A percentile compares a stretch with the other conserved stretches of the same genome.
phyloP scores from a whole-genome alignment of 345 rosid genomes.

The Bretschneidera sinensis region DNA sequence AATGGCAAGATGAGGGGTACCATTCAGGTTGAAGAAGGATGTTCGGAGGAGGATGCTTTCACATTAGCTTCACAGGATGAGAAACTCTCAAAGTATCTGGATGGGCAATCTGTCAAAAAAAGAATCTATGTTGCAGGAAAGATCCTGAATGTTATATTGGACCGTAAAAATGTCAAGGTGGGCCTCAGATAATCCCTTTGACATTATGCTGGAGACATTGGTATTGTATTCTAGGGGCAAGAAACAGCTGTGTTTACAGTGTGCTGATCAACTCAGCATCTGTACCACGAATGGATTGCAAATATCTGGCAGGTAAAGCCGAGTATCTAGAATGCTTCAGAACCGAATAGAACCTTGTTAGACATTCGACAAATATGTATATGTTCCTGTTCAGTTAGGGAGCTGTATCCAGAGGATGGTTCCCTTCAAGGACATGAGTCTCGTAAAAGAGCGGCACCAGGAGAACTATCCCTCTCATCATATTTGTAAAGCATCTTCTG shows the following conservation, averaged over 20 bases:
- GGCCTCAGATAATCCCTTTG: not conserved
- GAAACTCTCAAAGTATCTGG: constrained; percentile 59
- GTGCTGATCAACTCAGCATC: no score
- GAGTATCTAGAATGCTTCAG: no score
- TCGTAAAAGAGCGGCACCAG: no score
- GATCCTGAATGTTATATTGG: constrained; percentile 81
- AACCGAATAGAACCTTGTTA: no score
- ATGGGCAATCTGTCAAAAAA: constrained; percentile 60
- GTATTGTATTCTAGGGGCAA: not conserved
- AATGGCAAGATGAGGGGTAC: constrained; percentile 97
- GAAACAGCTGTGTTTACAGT: not conserved
- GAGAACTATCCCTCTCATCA: no score
- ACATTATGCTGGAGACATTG: not conserved
- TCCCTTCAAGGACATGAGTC: no score
- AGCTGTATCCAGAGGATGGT: no score
- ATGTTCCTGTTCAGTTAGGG: no score
- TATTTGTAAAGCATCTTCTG: no score
- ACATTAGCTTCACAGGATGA: constrained; percentile 54
- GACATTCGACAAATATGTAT: no score
- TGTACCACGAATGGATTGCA: no score
- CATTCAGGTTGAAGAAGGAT: constrained; percentile 76
- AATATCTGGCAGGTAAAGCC: no score
- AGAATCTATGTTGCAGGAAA: constrained; percentile 76
- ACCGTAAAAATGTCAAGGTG: constrained; percentile 54
- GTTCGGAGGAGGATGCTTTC: constrained; percentile 83